phyloP scores from a whole-genome alignment of 768 basidiomycete genomes.

The Tricholoma sp. region DNA sequence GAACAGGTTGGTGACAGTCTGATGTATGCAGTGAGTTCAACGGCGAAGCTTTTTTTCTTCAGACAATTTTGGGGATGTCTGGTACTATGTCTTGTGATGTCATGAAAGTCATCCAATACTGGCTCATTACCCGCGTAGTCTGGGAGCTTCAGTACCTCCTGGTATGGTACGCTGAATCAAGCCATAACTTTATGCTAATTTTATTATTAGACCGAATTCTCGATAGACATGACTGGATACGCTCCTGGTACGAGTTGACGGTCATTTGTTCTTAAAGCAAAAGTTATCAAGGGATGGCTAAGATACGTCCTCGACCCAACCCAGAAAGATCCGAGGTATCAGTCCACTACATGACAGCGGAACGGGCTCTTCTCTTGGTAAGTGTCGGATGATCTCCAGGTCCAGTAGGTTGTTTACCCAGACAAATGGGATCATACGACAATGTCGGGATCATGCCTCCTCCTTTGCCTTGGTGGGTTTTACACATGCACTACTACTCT shows the following conservation, averaged over 20 bases:
- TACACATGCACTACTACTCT: constrained; percentile 59
- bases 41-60: not conserved
- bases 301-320: constrained; percentile 60
- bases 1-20: constrained; percentile 46
- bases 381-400: not conserved
- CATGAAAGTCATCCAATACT: not conserved
- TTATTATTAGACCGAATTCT: constrained; percentile 52
- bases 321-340: constrained; percentile 54
- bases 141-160: constrained; percentile 67
- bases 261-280: not conserved
- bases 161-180: constrained; percentile 47
- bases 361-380: constrained; percentile 62
- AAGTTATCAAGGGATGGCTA: constrained; percentile 15
- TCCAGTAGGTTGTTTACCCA: not conserved
- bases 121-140: constrained; percentile 30
- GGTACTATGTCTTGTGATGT: constrained; percentile 36
- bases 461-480: constrained; percentile 58
- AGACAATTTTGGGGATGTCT: constrained; percentile 70
- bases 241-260: constrained; percentile 45
- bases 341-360: constrained; percentile 68
- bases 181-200: not conserved
- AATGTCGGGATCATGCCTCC: constrained; percentile 70
- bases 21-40: not conserved
- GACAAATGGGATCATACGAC: constrained; percentile 43
- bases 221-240: constrained; percentile 67